Conservation (phyloP, 768 basidiomycete genomes). For the Tulasnella sp. region DNA sequence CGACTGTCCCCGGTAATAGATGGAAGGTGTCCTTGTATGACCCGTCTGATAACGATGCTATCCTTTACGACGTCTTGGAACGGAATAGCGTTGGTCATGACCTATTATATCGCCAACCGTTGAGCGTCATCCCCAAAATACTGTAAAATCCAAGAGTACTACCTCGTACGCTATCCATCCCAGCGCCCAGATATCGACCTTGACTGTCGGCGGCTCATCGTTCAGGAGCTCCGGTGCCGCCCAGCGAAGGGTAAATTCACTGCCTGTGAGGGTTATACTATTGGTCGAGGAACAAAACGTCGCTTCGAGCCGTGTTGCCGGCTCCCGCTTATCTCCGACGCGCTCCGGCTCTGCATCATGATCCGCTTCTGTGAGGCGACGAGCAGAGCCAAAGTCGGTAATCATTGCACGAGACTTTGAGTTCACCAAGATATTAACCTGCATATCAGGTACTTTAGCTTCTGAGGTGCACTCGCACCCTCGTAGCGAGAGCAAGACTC, state of each 20-base stretch:
- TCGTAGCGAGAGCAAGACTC: not conserved
- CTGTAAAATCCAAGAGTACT: not conserved
- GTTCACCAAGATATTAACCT: not conserved
- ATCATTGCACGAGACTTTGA: not conserved
- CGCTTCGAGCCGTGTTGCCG: not conserved
- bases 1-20: not conserved
- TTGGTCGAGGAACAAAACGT: not conserved
- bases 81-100: not conserved
- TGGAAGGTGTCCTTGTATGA: not conserved
- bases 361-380: not conserved
- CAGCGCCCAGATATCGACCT: not conserved
- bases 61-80: not conserved
- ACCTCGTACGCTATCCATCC: not conserved
- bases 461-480: not conserved
- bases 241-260: not conserved
- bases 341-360: not conserved
- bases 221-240: not conserved
- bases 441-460: not conserved
- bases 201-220: not conserved
- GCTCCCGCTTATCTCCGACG: not conserved
- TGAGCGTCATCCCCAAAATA: not conserved
- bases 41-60: not conserved
- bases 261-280: not conserved
- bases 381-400: constrained; percentile 3
- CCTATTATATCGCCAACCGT: not conserved